Conservation (phyloP, 2,329 filamentous ascomycete species). For the Akanthomyces dipterigenus region DNA sequence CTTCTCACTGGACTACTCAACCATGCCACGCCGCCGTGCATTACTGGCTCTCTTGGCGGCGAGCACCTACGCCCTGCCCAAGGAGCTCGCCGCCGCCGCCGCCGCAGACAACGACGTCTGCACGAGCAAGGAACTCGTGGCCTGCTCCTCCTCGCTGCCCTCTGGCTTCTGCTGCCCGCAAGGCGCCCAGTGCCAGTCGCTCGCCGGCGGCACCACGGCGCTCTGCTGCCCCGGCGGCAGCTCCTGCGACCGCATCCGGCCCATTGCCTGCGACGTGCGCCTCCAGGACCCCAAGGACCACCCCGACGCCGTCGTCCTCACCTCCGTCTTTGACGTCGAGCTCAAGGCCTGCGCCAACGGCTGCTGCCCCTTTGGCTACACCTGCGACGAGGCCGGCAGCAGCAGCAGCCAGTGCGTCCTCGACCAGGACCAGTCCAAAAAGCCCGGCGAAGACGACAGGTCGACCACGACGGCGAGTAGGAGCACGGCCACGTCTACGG, state of each 20-base stretch:
- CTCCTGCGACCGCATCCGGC: slow-evolving; percentile 53
- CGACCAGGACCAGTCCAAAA: slow-evolving; percentile 42
- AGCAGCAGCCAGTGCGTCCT: slow-evolving; percentile 39
- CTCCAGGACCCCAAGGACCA: slow-evolving; percentile 53
- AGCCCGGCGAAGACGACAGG: slow-evolving; percentile 25
- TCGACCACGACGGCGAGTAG: slow-evolving; percentile 19
- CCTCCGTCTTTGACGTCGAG: slow-evolving; percentile 50
- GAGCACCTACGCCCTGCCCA: background rate
- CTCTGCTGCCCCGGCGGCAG: slow-evolving; percentile 60
- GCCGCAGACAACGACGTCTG: background rate
- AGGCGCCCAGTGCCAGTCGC: slow-evolving; percentile 46
- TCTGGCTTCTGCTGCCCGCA: slow-evolving; percentile 52
- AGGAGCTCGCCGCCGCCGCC: background rate
- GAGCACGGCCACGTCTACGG: slow-evolving; percentile 16
- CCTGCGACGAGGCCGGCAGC: slow-evolving; percentile 37
- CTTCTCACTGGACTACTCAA: too few relatives aligned
- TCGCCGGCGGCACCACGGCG: slow-evolving; percentile 59
- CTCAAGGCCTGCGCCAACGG: slow-evolving; percentile 50
- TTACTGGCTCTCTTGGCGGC: background rate
- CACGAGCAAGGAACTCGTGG: background rate
- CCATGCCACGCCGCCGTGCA: background rate
- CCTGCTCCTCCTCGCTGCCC: background rate
- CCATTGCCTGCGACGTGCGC: slow-evolving; percentile 57
- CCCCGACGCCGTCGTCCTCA: slow-evolving; percentile 58
- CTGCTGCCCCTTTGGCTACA: slow-evolving; percentile 72